Percentiles rank a stretch among this genome's conserved stretches.
phyloP scores from a whole-genome alignment of 495 filamentous ascomycete genomes.

The Rostrohypoxylon terebratum region DNA sequence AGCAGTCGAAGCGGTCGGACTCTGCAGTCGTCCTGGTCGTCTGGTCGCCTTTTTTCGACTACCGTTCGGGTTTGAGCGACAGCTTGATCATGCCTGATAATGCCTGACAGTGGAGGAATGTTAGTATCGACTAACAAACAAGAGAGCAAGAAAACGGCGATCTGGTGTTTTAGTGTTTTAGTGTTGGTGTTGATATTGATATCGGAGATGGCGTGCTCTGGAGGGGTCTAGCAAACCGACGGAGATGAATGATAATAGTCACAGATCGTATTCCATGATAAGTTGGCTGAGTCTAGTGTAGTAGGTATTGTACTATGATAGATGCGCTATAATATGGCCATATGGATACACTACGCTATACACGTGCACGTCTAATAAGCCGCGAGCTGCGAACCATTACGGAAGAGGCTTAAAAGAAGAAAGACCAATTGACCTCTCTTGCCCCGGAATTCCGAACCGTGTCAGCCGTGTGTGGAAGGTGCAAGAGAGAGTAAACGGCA shows the following conservation, averaged over 20 bases:
- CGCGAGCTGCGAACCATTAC: neutral
- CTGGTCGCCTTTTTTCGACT: neutral
- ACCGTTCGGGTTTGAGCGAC: conserved; percentile 13
- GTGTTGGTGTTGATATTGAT: conserved; percentile 1
- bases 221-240: conserved; percentile 15
- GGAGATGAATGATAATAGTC: conserved; percentile 37
- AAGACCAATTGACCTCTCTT: neutral
- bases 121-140: conserved; percentile 17
- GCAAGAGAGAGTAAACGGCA: conserved; percentile 12
- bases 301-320: neutral
- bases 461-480: conserved; percentile 33
- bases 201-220: conserved; percentile 16
- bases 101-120: conserved; percentile 17
- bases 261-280: conserved; percentile 8
- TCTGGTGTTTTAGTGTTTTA: neutral
- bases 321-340: neutral
- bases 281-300: conserved; percentile 7
- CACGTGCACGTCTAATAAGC: conserved; percentile 1
- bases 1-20: neutral
- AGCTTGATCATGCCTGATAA: conserved; percentile 3
- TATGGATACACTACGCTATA: neutral
- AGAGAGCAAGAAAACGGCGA: neutral
- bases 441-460: conserved; percentile 25
- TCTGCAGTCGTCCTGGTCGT: neutral
- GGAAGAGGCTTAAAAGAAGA: conserved; percentile 21